Conservation (phyloP, 331 rosid species). For the Spiraea crenata region DNA sequence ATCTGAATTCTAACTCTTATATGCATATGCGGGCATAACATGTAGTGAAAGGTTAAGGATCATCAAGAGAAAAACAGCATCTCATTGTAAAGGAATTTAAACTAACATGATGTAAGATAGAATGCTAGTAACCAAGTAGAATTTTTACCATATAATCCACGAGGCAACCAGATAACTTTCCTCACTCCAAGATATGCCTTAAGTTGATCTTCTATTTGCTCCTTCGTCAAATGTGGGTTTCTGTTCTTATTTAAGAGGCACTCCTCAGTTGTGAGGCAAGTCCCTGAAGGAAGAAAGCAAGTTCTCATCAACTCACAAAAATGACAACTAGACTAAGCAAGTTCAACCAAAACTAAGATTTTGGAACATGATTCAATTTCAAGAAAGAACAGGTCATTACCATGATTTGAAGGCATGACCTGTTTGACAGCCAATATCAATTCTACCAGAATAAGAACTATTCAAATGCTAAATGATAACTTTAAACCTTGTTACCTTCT, state of each 20-base stretch:
- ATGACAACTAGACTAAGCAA: not conserved
- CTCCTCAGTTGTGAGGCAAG: constrained; percentile 95
- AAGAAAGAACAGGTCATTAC: not conserved
- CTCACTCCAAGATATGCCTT: constrained; percentile 79
- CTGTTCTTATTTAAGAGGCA: constrained; percentile 90
- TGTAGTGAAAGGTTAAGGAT: not conserved
- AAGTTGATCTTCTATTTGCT: constrained; percentile 72
- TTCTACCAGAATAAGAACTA: not conserved
- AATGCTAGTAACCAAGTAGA: constrained; percentile 6
- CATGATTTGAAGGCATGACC: not conserved
- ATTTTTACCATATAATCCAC: constrained; percentile 71
- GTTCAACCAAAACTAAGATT: not conserved
- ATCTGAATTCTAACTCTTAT: not conserved
- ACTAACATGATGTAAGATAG: not conserved
- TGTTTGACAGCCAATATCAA: not conserved
- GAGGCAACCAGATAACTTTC: constrained; percentile 90
- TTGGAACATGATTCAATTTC: not conserved
- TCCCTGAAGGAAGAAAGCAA: constrained; percentile 53
- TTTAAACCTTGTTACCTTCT: constrained; percentile 54
- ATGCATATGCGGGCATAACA: not conserved
- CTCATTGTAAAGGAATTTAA: not conserved
- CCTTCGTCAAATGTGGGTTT: constrained; percentile 71
- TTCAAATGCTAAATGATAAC: not conserved
- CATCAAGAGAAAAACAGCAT: not conserved
- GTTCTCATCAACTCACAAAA: constrained; percentile 9